Evolutionary conservation across 768 basidiomycete genomes (phyloP).

Genomic region (Rhodotorula kratochvilovae): DNA sequence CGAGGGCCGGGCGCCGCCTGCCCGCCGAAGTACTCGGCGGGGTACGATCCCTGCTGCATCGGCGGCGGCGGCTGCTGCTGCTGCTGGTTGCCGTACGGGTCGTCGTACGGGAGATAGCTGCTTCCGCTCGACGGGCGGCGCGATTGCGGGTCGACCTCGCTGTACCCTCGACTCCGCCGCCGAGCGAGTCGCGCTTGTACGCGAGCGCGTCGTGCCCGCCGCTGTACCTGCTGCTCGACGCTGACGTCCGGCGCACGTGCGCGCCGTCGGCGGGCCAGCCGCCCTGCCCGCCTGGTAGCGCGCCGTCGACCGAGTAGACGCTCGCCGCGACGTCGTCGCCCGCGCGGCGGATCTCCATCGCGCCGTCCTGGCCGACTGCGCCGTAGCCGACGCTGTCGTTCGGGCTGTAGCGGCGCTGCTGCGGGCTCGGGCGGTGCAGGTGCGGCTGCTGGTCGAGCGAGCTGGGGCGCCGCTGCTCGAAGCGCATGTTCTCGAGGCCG

Average conservation of each 20-base stretch:
- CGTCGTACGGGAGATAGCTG: slow-evolving; percentile 30
- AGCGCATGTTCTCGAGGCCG: slow-evolving; percentile 36
- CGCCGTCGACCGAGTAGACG: slow-evolving; percentile 35
- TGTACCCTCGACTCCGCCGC: slow-evolving; percentile 1
- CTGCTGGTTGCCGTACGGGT: slow-evolving; percentile 12
- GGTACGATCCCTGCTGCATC: background rate
- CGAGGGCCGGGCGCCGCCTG: background rate
- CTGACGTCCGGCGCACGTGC: background rate
- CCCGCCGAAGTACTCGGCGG: background rate
- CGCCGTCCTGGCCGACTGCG: slow-evolving; percentile 23
- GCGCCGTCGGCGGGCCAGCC: background rate
- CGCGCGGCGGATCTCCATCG: slow-evolving; percentile 34
- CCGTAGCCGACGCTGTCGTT: slow-evolving; percentile 1
- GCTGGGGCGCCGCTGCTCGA: slow-evolving; percentile 15
- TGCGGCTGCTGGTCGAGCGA: background rate
- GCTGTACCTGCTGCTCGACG: background rate
- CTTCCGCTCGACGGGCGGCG: slow-evolving; percentile 13
- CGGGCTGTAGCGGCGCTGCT: slow-evolving; percentile 15
- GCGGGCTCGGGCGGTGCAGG: background rate
- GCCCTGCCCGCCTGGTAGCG: background rate
- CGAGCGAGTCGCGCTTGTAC: slow-evolving; percentile 2
- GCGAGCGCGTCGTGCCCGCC: background rate
- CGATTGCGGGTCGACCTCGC: slow-evolving; percentile 10
- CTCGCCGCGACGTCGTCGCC: slow-evolving; percentile 20
- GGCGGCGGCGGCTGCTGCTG: background rate